These are phyloP conservation scores for Fusarium beomiforme DNA, from an alignment of 2,329 filamentous ascomycete species.

Conservation along the genomic window DNA sequence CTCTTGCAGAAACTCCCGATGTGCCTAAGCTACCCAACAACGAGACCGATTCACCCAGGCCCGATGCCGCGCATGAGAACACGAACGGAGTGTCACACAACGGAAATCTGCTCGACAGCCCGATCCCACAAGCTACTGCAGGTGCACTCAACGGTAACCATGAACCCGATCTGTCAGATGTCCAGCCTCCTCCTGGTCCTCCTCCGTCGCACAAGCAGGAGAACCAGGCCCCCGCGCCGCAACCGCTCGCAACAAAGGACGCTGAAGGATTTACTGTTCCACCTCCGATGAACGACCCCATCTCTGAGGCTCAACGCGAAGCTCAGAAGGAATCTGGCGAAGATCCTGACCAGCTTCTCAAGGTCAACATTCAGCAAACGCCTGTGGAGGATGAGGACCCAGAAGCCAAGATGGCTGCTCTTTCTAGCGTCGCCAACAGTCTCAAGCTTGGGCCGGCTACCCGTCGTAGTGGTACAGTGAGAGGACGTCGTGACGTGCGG, in stretches of 20 bases:
- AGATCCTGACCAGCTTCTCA: conserved; percentile 75
- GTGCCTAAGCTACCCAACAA: conserved; percentile 43
- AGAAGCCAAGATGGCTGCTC: conserved; percentile 75
- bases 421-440: conserved; percentile 80
- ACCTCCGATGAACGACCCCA: conserved; percentile 68
- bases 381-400: conserved; percentile 83
- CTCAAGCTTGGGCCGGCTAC: conserved; percentile 73
- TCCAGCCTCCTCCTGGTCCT: conserved; percentile 62
- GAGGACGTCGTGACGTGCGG: conserved; percentile 89
- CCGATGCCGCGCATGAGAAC: conserved; percentile 51
- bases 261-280: conserved; percentile 82
- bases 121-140: conserved; percentile 44
- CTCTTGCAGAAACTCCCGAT: conserved; percentile 67
- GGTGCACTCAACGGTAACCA: conserved; percentile 59
- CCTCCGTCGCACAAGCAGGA: conserved; percentile 56
- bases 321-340: conserved; percentile 57
- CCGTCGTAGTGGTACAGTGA: conserved; percentile 78
- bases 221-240: conserved; percentile 48
- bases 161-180: conserved; percentile 59
- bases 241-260: conserved; percentile 64
- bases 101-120: conserved; percentile 44
- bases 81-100: conserved; percentile 56
- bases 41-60: conserved; percentile 40
- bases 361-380: conserved; percentile 81
- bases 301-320: conserved; percentile 79